These are phyloP conservation scores for Acacia acuminata DNA, from an alignment of 306 rosid genomes.

Conservation along the genomic window DNA sequence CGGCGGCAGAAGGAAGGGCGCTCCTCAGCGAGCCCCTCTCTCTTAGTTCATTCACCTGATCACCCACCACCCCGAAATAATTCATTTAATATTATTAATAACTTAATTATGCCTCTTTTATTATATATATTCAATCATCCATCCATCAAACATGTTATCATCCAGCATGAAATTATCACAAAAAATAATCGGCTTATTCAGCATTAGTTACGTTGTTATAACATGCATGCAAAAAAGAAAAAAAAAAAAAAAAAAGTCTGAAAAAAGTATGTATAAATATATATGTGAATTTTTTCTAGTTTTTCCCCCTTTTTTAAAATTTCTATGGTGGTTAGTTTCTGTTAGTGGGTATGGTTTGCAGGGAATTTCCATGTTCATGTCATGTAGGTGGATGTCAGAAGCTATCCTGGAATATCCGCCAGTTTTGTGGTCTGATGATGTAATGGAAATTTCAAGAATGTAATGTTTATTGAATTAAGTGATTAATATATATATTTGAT, in stretches of 20 bases:
- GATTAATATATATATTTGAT: not conserved
- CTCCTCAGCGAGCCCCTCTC: constrained; percentile 97
- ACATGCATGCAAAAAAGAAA: no score
- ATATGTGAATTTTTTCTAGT: constrained; percentile 27
- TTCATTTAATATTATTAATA: not conserved
- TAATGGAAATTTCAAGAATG: constrained; percentile 29
- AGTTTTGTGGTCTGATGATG: constrained; percentile 45
- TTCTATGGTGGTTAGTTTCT: not conserved
- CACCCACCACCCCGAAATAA: not conserved
- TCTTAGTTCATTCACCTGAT: constrained; percentile 34
- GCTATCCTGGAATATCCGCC: constrained; percentile 7
- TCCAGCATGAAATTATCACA: constrained; percentile 3
- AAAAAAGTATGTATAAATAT: not conserved
- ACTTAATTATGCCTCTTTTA: not conserved
- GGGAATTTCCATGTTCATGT: constrained; percentile 33
- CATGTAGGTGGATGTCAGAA: constrained; percentile 15
- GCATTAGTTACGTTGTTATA: not conserved
- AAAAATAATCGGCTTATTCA: constrained; percentile 16
- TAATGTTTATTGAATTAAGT: constrained; percentile 3
- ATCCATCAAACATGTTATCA: not conserved
- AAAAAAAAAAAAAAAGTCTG: no score
- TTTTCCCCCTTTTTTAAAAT: not conserved
- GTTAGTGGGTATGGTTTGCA: constrained; percentile 22
- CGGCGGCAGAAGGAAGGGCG: constrained; percentile 88
- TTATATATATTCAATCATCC: not conserved